Evolutionary conservation across 345 rosid genomes (phyloP).

Genomic region (Melastoma malabathricum): DNA sequence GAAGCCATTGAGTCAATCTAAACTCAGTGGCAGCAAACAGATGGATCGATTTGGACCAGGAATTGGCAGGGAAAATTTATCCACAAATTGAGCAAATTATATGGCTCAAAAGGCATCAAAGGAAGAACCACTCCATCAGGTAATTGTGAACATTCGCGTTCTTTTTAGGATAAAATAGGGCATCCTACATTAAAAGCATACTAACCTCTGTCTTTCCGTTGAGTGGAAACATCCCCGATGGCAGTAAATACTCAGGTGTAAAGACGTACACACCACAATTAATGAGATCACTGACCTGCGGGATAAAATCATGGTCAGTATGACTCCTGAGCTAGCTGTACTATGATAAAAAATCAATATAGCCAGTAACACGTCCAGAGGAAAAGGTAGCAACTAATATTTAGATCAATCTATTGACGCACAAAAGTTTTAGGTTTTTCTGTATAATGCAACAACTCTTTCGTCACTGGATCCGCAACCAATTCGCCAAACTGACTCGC

Average conservation of each 20-base stretch:
- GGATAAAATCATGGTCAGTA: slow-evolving; percentile 2
- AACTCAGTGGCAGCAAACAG: too few relatives aligned
- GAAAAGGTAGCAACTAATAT: neutral
- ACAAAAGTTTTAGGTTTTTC: slow-evolving; percentile 98
- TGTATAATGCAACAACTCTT: slow-evolving; percentile 84
- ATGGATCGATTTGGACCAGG: too few relatives aligned
- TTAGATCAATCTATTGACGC: slow-evolving; percentile 18
- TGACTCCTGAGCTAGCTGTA: neutral
- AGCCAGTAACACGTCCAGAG: too few relatives aligned
- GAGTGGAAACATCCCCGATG: slow-evolving; percentile 54
- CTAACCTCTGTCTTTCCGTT: slow-evolving; percentile 67
- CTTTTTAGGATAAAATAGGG: too few relatives aligned
- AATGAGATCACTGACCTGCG: slow-evolving; percentile 81
- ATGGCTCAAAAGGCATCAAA: too few relatives aligned
- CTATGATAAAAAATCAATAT: slow-evolving; percentile 3
- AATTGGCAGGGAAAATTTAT: too few relatives aligned
- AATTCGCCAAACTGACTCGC: slow-evolving; percentile 91
- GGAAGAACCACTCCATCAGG: too few relatives aligned
- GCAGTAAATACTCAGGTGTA: slow-evolving; percentile 62
- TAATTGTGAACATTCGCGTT: too few relatives aligned
- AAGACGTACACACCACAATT: slow-evolving; percentile 87
- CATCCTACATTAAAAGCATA: neutral
- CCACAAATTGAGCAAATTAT: too few relatives aligned
- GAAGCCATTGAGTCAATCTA: too few relatives aligned
- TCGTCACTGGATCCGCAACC: slow-evolving; percentile 79